These are phyloP conservation scores for Pelargonium australe DNA, from an alignment of 441 rosid species.

Conservation along the genomic window DNA sequence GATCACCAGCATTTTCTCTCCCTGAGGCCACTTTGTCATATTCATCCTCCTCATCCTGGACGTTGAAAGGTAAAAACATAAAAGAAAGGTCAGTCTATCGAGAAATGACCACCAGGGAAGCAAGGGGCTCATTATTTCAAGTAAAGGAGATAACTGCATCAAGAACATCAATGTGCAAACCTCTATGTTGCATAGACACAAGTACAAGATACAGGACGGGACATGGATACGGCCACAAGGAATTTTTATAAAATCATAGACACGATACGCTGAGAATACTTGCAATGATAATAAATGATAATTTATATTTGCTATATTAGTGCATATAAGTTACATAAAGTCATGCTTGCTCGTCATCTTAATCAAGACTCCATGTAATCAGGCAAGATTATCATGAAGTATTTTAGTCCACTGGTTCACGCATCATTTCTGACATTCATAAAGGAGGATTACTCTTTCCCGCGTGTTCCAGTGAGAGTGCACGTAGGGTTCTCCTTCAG, in stretches of 20 bases:
- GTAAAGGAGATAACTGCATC: not conserved
- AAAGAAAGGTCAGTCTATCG: not conserved
- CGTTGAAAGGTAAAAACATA: not conserved
- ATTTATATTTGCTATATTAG: no score
- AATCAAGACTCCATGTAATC: not conserved
- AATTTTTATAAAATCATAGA: no score
- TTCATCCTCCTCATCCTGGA: slow-evolving; percentile 52
- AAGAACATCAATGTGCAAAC: not conserved
- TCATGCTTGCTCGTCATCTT: no score
- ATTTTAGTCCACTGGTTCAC: not conserved
- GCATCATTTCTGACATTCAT: not conserved
- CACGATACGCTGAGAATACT: no score
- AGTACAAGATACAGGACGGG: no score
- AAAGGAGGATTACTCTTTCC: not conserved
- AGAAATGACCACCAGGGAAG: not conserved
- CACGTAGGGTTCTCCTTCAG: no score
- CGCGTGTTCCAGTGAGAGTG: no score
- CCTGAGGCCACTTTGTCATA: slow-evolving; percentile 48
- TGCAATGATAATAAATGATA: no score
- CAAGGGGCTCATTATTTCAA: not conserved
- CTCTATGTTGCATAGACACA: not conserved
- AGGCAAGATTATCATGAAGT: not conserved
- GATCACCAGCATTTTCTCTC: slow-evolving; percentile 26
- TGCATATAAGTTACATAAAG: no score
- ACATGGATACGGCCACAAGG: no score